A percentile compares a stretch with the other conserved stretches of the same genome.
phyloP scores from a whole-genome alignment of 345 rosid genomes.

The Lumnitzera littorea region DNA sequence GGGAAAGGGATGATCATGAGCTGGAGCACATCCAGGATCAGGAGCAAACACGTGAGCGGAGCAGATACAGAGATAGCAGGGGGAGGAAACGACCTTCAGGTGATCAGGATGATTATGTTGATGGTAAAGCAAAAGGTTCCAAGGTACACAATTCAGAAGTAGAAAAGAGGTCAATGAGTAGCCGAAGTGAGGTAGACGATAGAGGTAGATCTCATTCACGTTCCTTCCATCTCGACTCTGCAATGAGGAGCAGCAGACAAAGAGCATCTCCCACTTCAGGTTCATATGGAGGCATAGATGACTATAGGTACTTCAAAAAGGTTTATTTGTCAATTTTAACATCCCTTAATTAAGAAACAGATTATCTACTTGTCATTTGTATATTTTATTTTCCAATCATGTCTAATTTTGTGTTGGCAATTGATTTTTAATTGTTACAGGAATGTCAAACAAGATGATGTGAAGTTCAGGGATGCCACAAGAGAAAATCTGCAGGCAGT shows the following conservation, averaged over 20 bases:
- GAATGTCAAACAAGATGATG: constrained; percentile 41
- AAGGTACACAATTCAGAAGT: constrained; percentile 26
- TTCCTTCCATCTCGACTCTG: constrained; percentile 34
- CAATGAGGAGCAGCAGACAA: constrained; percentile 26
- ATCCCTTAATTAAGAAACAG: background rate
- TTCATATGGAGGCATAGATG: constrained; percentile 57
- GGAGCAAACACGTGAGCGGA: constrained; percentile 35
- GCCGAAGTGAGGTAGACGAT: constrained; percentile 60
- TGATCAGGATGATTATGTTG: constrained; percentile 49
- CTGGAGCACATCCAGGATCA: no score
- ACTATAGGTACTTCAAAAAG: constrained; percentile 42
- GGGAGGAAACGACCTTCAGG: constrained; percentile 69
- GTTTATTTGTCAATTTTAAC: background rate
- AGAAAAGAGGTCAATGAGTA: constrained; percentile 37
- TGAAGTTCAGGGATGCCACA: constrained; percentile 34
- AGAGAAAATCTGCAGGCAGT: constrained; percentile 50
- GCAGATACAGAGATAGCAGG: constrained; percentile 51
- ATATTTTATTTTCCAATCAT: background rate
- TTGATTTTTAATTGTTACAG: constrained; percentile 25
- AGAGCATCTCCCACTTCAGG: constrained; percentile 48
- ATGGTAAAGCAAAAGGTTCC: constrained; percentile 32
- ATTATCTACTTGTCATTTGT: background rate
- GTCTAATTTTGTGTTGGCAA: background rate
- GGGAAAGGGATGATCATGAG: constrained; percentile 44
- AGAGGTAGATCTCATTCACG: constrained; percentile 60